Conservation (phyloP, 108 stramenopile genomes). For the Nitzschia palea region DNA sequence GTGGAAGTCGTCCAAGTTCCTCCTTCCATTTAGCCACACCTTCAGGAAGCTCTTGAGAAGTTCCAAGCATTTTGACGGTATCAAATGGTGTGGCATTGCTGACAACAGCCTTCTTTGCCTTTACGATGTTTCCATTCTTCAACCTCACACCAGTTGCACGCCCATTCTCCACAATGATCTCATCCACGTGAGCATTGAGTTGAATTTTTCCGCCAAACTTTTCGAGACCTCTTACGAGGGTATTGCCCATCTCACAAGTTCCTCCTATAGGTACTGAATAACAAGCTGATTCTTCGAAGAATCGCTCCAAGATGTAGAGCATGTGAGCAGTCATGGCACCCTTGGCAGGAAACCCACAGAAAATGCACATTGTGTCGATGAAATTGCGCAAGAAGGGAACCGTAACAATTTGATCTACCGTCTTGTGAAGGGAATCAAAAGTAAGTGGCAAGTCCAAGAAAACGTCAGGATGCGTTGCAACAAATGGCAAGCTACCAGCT, state of each 20-base stretch:
- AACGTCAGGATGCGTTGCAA: slow-evolving; percentile 85
- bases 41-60: slow-evolving; percentile 48
- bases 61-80: slow-evolving; percentile 82
- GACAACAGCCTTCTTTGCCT: slow-evolving; percentile 91
- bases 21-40: slow-evolving; percentile 74
- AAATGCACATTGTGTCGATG: slow-evolving; percentile 93
- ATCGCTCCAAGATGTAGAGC: slow-evolving; percentile 88
- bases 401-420: slow-evolving; percentile 88
- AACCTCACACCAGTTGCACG: slow-evolving; percentile 85
- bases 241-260: slow-evolving; percentile 79
- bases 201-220: slow-evolving; percentile 87
- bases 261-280: slow-evolving; percentile 90
- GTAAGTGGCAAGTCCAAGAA: slow-evolving; percentile 85
- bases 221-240: slow-evolving; percentile 74
- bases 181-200: slow-evolving; percentile 88
- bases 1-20: slow-evolving; percentile 73
- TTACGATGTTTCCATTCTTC: slow-evolving; percentile 86
- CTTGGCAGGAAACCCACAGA: slow-evolving; percentile 94
- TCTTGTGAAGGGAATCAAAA: slow-evolving; percentile 87
- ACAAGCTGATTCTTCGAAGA: slow-evolving; percentile 86
- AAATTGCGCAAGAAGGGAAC: slow-evolving; percentile 91
- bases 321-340: slow-evolving; percentile 92
- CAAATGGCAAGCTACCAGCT: slow-evolving; percentile 84
- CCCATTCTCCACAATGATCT: slow-evolving; percentile 89
- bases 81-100: slow-evolving; percentile 94